Conservation (phyloP, 306 rosid species). For the Pyrus communis region DNA sequence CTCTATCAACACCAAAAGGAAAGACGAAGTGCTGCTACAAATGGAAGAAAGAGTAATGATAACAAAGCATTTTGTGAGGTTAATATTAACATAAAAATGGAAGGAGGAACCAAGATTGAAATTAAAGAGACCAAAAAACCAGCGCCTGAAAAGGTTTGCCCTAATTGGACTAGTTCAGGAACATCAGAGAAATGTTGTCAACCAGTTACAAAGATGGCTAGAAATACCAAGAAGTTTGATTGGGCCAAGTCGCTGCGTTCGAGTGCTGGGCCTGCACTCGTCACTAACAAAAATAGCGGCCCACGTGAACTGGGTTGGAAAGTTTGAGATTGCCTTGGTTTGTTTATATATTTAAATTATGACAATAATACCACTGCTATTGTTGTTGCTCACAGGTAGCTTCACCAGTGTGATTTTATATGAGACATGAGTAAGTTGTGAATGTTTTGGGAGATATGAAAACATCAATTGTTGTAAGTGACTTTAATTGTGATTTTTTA, state of each 20-base stretch:
- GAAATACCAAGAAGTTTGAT: slow-evolving; percentile 34
- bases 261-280: slow-evolving; percentile 3
- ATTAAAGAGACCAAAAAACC: slow-evolving; percentile 42
- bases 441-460: not conserved
- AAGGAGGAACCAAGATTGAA: slow-evolving; percentile 50
- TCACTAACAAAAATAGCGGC: not conserved
- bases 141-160: not conserved
- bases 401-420: not conserved
- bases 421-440: not conserved
- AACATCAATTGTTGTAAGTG: not conserved
- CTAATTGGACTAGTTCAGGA: slow-evolving; percentile 11
- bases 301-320: not conserved
- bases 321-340: not conserved
- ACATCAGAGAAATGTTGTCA: not conserved
- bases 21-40: slow-evolving; percentile 1
- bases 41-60: not conserved
- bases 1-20: slow-evolving; percentile 42
- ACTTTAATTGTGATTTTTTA: not conserved
- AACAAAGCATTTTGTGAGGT: slow-evolving; percentile 40
- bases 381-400: not conserved
- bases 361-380: not conserved
- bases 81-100: slow-evolving; percentile 52
- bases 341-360: not conserved
- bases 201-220: not conserved
- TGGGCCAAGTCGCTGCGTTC: slow-evolving; percentile 49